Evolutionary conservation across 2,329 filamentous ascomycete species (phyloP).

Genomic region (Diaporthe caulivora): DNA sequence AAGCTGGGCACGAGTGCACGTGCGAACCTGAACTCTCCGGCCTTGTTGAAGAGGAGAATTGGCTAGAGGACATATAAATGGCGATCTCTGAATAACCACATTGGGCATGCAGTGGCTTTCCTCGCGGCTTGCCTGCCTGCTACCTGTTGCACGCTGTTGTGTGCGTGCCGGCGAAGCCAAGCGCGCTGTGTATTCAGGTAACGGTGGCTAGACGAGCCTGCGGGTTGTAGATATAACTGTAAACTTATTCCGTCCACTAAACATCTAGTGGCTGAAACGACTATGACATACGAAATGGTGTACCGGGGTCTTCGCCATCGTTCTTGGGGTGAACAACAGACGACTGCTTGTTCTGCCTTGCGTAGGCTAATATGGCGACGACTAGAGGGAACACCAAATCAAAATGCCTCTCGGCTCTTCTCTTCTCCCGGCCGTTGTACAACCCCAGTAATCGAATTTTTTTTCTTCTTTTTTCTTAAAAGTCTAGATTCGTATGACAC

Average conservation of each 20-base stretch:
- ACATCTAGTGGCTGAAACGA: not conserved
- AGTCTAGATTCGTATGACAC: no score
- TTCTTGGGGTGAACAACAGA: not conserved
- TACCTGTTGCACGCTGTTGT: not conserved
- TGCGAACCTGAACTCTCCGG: slow-evolving; percentile 72
- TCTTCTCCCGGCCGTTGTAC: not conserved
- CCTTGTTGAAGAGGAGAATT: slow-evolving; percentile 50
- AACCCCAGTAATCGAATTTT: no score
- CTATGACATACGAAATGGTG: not conserved
- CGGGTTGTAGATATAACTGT: not conserved
- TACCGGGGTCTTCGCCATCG: no score
- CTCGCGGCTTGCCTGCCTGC: not conserved
- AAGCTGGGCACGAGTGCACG: slow-evolving; percentile 83
- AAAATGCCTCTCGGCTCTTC: not conserved
- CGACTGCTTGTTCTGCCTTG: not conserved
- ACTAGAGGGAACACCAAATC: not conserved
- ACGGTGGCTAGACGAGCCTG: not conserved
- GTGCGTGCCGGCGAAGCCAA: not conserved
- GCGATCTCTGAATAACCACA: not conserved
- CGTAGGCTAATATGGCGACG: not conserved
- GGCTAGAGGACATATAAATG: not conserved
- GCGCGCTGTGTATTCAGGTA: not conserved
- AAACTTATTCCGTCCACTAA: not conserved
- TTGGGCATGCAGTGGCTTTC: not conserved
- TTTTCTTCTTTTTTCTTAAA: no score